Percentiles rank a stretch among this genome's conserved stretches.
phyloP scores from a whole-genome alignment of 805 yeast genomes.

The Myxozyma melibiosi region DNA sequence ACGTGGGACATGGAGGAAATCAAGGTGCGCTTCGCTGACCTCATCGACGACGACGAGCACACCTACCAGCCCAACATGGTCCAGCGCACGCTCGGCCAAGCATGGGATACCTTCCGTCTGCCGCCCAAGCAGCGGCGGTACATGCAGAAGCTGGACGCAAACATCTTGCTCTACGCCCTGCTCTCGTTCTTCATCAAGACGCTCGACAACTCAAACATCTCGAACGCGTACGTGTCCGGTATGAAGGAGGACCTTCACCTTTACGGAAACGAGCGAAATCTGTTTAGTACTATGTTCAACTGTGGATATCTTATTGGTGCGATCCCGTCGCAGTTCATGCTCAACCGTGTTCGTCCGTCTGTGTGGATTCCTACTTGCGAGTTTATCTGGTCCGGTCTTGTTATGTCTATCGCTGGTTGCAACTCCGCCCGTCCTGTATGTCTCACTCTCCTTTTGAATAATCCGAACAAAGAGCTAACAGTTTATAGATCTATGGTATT shows the following conservation, averaged over 20 bases:
- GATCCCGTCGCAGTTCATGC: constrained; percentile 42
- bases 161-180: constrained; percentile 42
- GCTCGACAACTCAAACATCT: constrained; percentile 60
- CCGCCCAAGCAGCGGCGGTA: constrained; percentile 40
- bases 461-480: not conserved
- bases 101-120: constrained; percentile 33
- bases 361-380: constrained; percentile 38
- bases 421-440: constrained; percentile 14
- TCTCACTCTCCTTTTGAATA: not conserved
- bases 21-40: constrained; percentile 10
- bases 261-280: constrained; percentile 61
- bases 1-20: constrained; percentile 20
- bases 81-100: constrained; percentile 22
- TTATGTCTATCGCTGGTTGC: constrained; percentile 29
- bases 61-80: constrained; percentile 10
- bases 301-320: constrained; percentile 54
- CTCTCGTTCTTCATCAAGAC: constrained; percentile 52
- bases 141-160: constrained; percentile 44
- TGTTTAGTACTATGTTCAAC: constrained; percentile 58
- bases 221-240: constrained; percentile 69
- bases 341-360: constrained; percentile 38
- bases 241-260: constrained; percentile 59
- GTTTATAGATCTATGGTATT: constrained; percentile 32
- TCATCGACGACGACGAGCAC: constrained; percentile 21
- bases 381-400: constrained; percentile 30